Base-by-base conservation (phyloP, 1,284 basidiomycete genomes). In the Pseudozyma pruni region DNA sequence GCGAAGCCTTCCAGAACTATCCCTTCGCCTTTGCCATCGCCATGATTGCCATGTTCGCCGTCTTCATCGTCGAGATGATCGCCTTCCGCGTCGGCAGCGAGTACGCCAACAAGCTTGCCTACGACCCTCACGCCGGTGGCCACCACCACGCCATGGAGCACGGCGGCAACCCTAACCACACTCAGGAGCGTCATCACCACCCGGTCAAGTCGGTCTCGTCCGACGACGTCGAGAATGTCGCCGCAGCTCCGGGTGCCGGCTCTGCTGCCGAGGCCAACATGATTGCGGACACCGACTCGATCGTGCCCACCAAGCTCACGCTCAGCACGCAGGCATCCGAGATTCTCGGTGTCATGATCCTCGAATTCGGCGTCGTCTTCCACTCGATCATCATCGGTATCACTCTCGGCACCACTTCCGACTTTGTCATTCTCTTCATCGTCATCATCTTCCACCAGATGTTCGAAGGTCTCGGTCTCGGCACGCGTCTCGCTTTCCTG, bases 341-440 rank as follows among this genome's bases (percentile, higher is more conserved):
- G 83, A 85, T 96, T 44, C 86, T 98, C 41, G 94, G 93, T 19
- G 86, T 94, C 39, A 89, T 87, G 38, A 93, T 94, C 66, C 86
- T 95, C 58, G 93, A 88, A 81, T 95, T 98, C 76, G 96, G 95
- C 76, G 92, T 98, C 44, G 84, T 94, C 13, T 85, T 98, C 62
- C 94, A 96, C 44, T 83, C 83, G 78, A 81, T 97, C 38, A 87
- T 98, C 71, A 93, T 98, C 74, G 95, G 95, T 1, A 85, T 98
- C 22, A 98, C 95, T 0, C 88, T 98, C 42, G 94, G 93, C 19
- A 92, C 95, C 31, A 88, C 91, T 76, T 84, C 87, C 23, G 67
- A 71, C 35, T 98, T 98, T 84, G 90, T 87, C 68, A 84, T 91
- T 11, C 88, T 98, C 19, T 94, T 98, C 81, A 85, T 94, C 62